Evolutionary conservation across 2,329 filamentous ascomycete species (phyloP).

Genomic region (Falciphora oryzae): DNA sequence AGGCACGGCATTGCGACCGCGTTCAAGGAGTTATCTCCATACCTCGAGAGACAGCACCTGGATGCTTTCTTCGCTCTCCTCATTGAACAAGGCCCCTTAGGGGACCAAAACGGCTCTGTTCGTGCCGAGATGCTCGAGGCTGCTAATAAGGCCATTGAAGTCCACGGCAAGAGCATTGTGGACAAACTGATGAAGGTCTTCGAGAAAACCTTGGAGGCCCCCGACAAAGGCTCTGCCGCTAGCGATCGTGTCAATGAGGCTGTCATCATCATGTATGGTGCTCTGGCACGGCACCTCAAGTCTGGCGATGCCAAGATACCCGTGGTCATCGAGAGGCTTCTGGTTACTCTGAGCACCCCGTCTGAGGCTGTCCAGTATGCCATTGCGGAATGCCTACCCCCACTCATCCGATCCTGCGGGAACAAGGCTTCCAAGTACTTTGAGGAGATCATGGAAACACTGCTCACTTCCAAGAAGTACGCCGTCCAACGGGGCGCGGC

Average conservation of each 20-base stretch:
- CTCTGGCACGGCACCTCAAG: slow-evolving; percentile 80
- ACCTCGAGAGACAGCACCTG: slow-evolving; percentile 63
- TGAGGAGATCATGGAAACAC: slow-evolving; percentile 69
- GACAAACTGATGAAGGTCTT: slow-evolving; percentile 91
- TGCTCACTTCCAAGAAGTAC: slow-evolving; percentile 87
- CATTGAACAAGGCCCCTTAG: slow-evolving; percentile 80
- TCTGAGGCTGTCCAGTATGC: slow-evolving; percentile 97
- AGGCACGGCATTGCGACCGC: slow-evolving; percentile 84
- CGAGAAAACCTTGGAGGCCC: slow-evolving; percentile 78
- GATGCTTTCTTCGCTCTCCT: slow-evolving; percentile 78
- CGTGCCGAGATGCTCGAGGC: slow-evolving; percentile 89
- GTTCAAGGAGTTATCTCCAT: slow-evolving; percentile 72
- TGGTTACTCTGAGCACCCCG: slow-evolving; percentile 85
- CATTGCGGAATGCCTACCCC: slow-evolving; percentile 88
- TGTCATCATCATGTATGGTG: slow-evolving; percentile 95
- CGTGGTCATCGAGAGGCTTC: slow-evolving; percentile 77
- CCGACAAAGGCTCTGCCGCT: slow-evolving; percentile 73
- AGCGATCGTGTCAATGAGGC: slow-evolving; percentile 93
- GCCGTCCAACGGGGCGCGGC: slow-evolving; percentile 89
- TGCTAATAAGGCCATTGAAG: slow-evolving; percentile 72
- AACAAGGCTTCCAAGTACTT: slow-evolving; percentile 77
- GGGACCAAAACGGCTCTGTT: slow-evolving; percentile 71
- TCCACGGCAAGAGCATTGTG: slow-evolving; percentile 74
- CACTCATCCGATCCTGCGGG: slow-evolving; percentile 75
- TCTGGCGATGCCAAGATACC: slow-evolving; percentile 82